Evolutionary conservation across 352 stramenopile genomes (phyloP).

Genomic region (Phytophthora pluvialis): DNA sequence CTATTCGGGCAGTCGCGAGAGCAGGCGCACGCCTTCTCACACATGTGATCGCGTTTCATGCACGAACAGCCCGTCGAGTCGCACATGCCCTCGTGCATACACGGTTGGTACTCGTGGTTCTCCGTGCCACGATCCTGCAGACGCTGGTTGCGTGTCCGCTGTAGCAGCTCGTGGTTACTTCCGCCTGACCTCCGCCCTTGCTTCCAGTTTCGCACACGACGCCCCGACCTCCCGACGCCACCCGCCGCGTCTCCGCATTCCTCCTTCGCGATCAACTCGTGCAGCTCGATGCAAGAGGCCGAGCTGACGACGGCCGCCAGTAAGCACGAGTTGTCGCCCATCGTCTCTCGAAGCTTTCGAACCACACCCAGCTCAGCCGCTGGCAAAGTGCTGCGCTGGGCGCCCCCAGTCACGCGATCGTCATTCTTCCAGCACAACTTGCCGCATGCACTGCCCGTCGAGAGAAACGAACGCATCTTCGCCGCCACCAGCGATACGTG

Average conservation of each 20-base stretch:
- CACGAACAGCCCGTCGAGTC: conserved; percentile 64
- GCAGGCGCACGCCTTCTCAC: conserved; percentile 53
- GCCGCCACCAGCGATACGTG: conserved; percentile 45
- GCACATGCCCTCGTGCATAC: conserved; percentile 73
- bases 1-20: conserved; percentile 52
- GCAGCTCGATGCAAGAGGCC: conserved; percentile 48
- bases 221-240: conserved; percentile 10
- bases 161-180: conserved; percentile 66
- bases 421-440: conserved; percentile 46
- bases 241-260: neutral
- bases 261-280: conserved; percentile 51
- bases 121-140: conserved; percentile 58
- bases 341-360: conserved; percentile 57
- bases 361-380: conserved; percentile 53
- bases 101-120: conserved; percentile 81
- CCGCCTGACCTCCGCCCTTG: conserved; percentile 38
- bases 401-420: neutral
- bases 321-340: conserved; percentile 74
- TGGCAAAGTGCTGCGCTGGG: conserved; percentile 1
- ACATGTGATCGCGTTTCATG: conserved; percentile 58
- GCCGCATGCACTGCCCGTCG: conserved; percentile 34
- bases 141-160: conserved; percentile 66
- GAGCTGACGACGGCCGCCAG: conserved; percentile 58
- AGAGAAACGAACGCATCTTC: conserved; percentile 54
- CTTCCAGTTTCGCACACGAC: conserved; percentile 50